A percentile compares a stretch with the other conserved stretches of the same genome.
phyloP scores from a whole-genome alignment of 352 stramenopile species.

The Globisporangium mamillatum region DNA sequence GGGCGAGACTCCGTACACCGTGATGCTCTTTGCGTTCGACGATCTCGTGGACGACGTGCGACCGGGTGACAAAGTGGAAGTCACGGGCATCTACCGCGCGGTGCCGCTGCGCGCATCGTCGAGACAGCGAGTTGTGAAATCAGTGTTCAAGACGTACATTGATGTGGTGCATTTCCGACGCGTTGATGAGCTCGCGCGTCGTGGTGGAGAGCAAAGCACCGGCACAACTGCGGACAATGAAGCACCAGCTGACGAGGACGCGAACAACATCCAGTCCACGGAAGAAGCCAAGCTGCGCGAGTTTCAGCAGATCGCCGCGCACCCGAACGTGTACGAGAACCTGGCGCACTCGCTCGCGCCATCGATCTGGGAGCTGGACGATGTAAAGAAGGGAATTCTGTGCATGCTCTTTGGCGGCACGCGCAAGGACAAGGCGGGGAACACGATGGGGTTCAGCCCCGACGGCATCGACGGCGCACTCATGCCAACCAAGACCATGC shows the following conservation, averaged over 20 bases:
- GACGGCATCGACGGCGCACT: slow-evolving; percentile 43
- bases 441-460: slow-evolving; percentile 13
- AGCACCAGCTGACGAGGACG: slow-evolving; percentile 16
- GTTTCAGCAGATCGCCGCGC: slow-evolving; percentile 71
- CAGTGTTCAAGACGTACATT: slow-evolving; percentile 98
- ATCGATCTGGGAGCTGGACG: slow-evolving; percentile 94
- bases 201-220: slow-evolving; percentile 19
- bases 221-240: slow-evolving; percentile 15
- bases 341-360: slow-evolving; percentile 76
- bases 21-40: slow-evolving; percentile 98
- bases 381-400: slow-evolving; percentile 98
- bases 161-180: slow-evolving; percentile 98
- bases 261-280: slow-evolving; percentile 47
- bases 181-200: slow-evolving; percentile 77
- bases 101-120: slow-evolving; percentile 93
- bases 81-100: slow-evolving; percentile 97
- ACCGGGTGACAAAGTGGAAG: slow-evolving; percentile 94
- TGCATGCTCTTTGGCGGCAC: slow-evolving; percentile 99
- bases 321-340: slow-evolving; percentile 83
- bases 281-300: slow-evolving; percentile 59
- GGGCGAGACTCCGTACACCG: slow-evolving; percentile 97
- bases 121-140: slow-evolving; percentile 93
- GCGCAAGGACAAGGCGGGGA: slow-evolving; percentile 61
- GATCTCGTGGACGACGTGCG: slow-evolving; percentile 97
- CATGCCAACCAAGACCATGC: slow-evolving; percentile 63